Evolutionary conservation across 176 grass and related monocot genomes (phyloP).

Genomic region (Musa beccarii): DNA sequence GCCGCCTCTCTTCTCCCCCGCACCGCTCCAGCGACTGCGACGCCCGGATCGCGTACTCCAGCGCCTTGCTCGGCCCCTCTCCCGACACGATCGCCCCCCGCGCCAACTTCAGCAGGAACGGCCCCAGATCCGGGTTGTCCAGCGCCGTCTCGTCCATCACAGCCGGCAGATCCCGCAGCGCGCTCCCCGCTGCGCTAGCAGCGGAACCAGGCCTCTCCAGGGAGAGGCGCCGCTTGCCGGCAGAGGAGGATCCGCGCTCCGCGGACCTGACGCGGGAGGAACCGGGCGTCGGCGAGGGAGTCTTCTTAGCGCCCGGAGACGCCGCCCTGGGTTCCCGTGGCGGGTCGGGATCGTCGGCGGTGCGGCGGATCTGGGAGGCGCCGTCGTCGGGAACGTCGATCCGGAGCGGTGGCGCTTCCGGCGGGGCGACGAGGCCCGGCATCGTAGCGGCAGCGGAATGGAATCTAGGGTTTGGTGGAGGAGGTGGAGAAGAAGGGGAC

Average conservation of each 20-base stretch:
- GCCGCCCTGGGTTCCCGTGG: conserved; percentile 16
- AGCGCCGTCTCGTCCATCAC: conserved; percentile 53
- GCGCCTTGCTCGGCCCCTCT: conserved; percentile 62
- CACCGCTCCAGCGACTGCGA: conserved; percentile 66
- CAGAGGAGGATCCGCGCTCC: conserved; percentile 16
- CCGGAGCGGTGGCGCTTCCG: conserved; percentile 25
- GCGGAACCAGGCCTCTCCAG: conserved; percentile 35
- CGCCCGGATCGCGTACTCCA: conserved; percentile 82
- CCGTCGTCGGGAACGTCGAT: conserved; percentile 18
- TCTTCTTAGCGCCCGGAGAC: conserved; percentile 16
- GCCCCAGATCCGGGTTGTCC: conserved; percentile 99
- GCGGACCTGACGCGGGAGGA: conserved; percentile 2
- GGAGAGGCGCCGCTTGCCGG: conserved; percentile 34
- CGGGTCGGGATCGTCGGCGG: conserved; percentile 21
- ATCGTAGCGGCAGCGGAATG: conserved; percentile 8
- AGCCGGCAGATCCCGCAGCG: neutral
- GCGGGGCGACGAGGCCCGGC: conserved; percentile 39
- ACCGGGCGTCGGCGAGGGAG: neutral
- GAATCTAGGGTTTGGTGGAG: neutral
- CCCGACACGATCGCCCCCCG: conserved; percentile 82
- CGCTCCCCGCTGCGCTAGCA: conserved; percentile 21
- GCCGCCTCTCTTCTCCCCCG: conserved; percentile 57
- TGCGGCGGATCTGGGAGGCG: neutral
- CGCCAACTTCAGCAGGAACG: conserved; percentile 88
- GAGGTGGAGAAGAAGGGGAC: neutral